phyloP scores from a whole-genome alignment of 2,329 filamentous ascomycete species.

The Stemphylium vesicarium region DNA sequence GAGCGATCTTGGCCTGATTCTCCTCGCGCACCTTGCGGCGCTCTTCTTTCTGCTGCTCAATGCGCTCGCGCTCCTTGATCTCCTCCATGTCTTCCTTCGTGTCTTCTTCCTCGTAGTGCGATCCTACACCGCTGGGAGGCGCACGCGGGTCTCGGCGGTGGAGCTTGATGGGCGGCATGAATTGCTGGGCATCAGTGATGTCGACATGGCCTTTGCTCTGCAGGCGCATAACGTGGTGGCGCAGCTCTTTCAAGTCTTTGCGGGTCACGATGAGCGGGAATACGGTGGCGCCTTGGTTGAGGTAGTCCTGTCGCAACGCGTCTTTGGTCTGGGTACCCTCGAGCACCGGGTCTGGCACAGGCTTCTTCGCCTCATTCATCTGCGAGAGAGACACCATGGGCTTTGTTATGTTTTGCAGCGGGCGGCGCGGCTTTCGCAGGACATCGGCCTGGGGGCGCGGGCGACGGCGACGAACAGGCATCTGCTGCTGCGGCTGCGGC shows the following conservation, averaged over 20 bases:
- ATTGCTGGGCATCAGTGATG: constrained; percentile 78
- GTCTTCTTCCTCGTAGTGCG: constrained; percentile 57
- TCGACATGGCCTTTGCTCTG: constrained; percentile 66
- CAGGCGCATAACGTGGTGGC: constrained; percentile 88
- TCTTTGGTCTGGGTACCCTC: constrained; percentile 26
- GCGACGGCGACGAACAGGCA: constrained; percentile 40
- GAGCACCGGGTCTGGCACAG: constrained; percentile 10
- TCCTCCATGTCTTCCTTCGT: constrained; percentile 69
- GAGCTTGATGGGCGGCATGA: constrained; percentile 84
- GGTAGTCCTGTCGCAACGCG: constrained; percentile 35
- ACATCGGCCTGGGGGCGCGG: constrained; percentile 47
- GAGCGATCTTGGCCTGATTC: constrained; percentile 92
- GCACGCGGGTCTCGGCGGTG: constrained; percentile 81
- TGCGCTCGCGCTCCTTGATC: constrained; percentile 67
- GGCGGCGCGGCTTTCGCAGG: constrained; percentile 42
- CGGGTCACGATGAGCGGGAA: constrained; percentile 81
- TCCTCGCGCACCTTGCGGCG: constrained; percentile 84
- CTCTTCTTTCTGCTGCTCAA: constrained; percentile 70
- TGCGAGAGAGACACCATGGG: constrained; percentile 42
- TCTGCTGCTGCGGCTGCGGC: constrained; percentile 15
- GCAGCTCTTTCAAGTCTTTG: constrained; percentile 76
- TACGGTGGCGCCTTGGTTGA: constrained; percentile 32
- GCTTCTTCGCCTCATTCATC: constrained; percentile 38
- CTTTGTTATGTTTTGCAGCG: constrained; percentile 43
- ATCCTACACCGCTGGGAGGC: constrained; percentile 60